Percentiles rank a stretch among this genome's conserved stretches.
These are phyloP conservation scores for Opeltia flavorubescens DNA, from an alignment of 495 filamentous ascomycete genomes.

Conservation along the genomic window DNA sequence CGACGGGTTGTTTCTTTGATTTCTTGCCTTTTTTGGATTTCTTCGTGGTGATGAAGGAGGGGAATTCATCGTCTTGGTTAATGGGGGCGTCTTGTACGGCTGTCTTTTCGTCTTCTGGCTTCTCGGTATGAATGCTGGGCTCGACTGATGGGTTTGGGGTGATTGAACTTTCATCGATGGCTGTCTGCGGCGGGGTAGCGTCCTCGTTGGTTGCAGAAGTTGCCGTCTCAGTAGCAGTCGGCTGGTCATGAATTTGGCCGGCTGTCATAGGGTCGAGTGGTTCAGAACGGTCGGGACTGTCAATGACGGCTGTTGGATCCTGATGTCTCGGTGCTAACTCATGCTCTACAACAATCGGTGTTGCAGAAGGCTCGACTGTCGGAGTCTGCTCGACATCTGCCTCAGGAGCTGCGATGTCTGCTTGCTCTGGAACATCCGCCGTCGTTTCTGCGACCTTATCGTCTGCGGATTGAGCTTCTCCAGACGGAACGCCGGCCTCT, in stretches of 20 bases:
- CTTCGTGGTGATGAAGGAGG: background rate
- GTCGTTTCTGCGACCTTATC: background rate
- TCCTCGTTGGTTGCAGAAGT: too few species aligned
- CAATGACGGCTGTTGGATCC: background rate
- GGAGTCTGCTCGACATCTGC: background rate
- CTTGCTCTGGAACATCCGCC: background rate
- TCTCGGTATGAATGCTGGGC: background rate
- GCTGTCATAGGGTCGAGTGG: background rate
- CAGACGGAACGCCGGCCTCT: background rate
- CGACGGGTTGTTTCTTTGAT: constrained; percentile 13
- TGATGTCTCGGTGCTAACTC: background rate
- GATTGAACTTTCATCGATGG: too few species aligned
- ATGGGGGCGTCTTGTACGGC: too few species aligned
- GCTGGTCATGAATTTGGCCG: background rate
- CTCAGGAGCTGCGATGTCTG: background rate
- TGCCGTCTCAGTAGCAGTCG: too few species aligned
- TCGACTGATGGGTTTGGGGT: background rate
- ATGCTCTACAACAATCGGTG: background rate
- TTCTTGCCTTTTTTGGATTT: constrained; percentile 1
- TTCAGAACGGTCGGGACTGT: background rate
- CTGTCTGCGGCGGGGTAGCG: too few species aligned
- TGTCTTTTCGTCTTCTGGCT: background rate
- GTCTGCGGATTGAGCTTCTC: background rate
- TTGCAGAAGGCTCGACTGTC: background rate
- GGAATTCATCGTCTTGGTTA: background rate